A percentile compares a stretch with the other conserved stretches of the same genome.
Conservation (phyloP, 257 asterid genomes). For the Nicotiana noctiflora region DNA sequence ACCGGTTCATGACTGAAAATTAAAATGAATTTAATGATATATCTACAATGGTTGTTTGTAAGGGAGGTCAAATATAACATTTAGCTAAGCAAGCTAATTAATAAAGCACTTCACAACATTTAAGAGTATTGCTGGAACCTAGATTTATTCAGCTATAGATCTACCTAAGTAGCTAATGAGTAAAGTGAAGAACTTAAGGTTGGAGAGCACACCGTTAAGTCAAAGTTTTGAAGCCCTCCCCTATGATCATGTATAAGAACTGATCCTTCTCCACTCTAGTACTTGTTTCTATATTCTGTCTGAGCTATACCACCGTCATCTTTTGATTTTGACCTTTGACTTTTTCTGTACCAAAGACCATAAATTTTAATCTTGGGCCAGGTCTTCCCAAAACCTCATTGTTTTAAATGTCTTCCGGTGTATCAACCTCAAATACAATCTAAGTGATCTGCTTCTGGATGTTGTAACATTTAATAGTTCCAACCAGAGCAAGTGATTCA, state of each 20-base stretch:
- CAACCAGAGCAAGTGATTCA: constrained; percentile 66
- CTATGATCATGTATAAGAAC: background rate
- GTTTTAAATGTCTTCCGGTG: background rate
- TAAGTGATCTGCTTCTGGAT: background rate
- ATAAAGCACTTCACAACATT: background rate
- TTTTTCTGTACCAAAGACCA: background rate
- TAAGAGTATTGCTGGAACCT: background rate
- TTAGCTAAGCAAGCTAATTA: background rate
- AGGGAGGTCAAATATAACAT: background rate
- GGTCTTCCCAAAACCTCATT: background rate
- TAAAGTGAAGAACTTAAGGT: background rate
- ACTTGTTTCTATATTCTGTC: background rate
- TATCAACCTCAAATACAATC: constrained; percentile 2
- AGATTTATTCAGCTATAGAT: background rate
- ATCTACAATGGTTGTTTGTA: background rate
- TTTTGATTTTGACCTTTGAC: background rate
- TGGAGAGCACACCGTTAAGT: background rate
- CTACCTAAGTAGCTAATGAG: constrained; percentile 1
- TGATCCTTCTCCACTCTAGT: background rate
- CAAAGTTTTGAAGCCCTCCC: background rate
- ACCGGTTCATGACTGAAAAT: background rate
- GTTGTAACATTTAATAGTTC: constrained; percentile 64
- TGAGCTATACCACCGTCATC: background rate
- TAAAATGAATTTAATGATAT: background rate
- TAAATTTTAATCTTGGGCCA: background rate